Conservation (phyloP, 257 asterid species). For the Capsicum baccatum region DNA sequence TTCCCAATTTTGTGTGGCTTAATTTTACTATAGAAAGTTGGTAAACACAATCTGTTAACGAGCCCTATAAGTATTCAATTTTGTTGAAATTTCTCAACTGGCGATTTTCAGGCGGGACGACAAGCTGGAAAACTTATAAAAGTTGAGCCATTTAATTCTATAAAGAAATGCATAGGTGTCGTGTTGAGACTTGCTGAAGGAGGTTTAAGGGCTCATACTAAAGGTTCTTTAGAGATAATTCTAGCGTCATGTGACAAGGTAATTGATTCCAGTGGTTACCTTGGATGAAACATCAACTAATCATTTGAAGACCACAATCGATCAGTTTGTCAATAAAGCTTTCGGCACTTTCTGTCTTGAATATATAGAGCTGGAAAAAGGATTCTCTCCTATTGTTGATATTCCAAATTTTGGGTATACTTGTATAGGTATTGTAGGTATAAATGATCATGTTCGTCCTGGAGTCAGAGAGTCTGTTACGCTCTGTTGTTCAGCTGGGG, state of each 20-base stretch:
- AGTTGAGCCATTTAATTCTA: conserved; percentile 89
- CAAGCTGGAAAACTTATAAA: conserved; percentile 57
- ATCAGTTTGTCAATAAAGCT: conserved; percentile 77
- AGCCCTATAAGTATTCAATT: too few species aligned
- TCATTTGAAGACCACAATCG: conserved; percentile 53
- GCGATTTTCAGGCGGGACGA: conserved; percentile 60
- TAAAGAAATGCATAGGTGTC: conserved; percentile 81
- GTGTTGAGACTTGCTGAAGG: conserved; percentile 76
- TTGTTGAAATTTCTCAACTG: conserved; percentile 25
- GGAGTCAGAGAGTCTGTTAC: conserved; percentile 92
- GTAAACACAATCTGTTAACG: too few species aligned
- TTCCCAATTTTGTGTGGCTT: too few species aligned
- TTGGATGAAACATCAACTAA: conserved; percentile 52
- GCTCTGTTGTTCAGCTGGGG: conserved; percentile 87
- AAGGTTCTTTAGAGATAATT: conserved; percentile 90
- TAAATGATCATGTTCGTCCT: conserved; percentile 92
- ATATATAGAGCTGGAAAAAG: conserved; percentile 67
- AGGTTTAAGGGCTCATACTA: conserved; percentile 66
- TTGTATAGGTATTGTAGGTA: conserved; percentile 79
- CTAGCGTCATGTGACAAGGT: conserved; percentile 77
- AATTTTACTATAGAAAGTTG: too few species aligned
- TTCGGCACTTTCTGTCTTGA: conserved; percentile 88
- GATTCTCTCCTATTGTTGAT: conserved; percentile 54
- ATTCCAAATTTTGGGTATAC: conserved; percentile 74
- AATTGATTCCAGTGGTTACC: conserved; percentile 65